Evolutionary conservation across 805 yeast genomes (phyloP), one percentile per base, ranked within the genome.

Genomic region (Lachancea cidri): DNA sequence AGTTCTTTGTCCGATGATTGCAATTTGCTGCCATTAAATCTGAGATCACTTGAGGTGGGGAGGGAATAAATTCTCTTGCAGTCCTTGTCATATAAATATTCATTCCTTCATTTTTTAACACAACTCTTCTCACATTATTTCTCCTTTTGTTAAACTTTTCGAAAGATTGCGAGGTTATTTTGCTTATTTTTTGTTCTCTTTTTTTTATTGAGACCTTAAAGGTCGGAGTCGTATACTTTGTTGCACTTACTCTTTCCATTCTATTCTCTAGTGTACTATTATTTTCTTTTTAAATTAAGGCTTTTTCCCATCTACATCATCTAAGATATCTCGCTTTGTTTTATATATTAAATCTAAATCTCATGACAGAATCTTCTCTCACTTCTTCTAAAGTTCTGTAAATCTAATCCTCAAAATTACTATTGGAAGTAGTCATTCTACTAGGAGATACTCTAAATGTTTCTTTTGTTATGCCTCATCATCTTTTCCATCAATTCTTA

Each of bases 71-170:
- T 14, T 33, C 24, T n/a, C 38, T 37, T 5, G 18, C 16, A 11
- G 27, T 16, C 17, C 27, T 22, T 4, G 42, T 33, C 42, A 39
- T 39, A 30, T 39, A 39, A 5, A 39, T 16, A 33, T 39, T 39
- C 4, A 33, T 35, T 5, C 42, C 42, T 14, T 33, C 36, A 14
- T 17, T 29, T 4, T 14, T 37, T 17, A 11, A 33, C 5, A 37
- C 30, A 14, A n/a, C 17, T 9, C 9, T 7, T 22, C 9, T 7
- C 7, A 22, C 7, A 11, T 11, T 22, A 17, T 16, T 14, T 18
- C 15, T 39, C 17, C 17, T n/a, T 17, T 17, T 30, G 24, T 29
- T 2, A 17, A 4, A 18, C 18, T 32, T 17, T 24, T 36, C 20
- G 7, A 24, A 17, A 11, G 15, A 8, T 16, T 17, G 14, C 20